Evolutionary conservation across 768 basidiomycete genomes (phyloP), one percentile per base, ranked within the genome.

Genomic region (Saitozyma sp.): DNA sequence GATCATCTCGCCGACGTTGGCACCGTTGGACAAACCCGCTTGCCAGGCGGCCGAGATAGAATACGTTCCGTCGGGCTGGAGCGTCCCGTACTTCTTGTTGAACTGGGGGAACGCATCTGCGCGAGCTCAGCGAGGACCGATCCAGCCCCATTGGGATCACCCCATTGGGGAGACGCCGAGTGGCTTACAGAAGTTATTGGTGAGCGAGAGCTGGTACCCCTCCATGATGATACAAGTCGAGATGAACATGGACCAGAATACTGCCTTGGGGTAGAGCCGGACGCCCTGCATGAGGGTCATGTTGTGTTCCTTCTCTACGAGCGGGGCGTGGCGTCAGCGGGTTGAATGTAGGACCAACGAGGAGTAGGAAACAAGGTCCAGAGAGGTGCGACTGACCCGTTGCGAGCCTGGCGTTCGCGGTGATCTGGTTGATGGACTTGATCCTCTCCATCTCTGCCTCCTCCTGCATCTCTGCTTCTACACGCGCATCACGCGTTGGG

Each of bases 221-320:
- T 80, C 79, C 79, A 80, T 80, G 20, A 67, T 67, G 59, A 67
- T 68, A 54, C 61, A 64, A 6, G 69, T 61, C 7, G 66, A 68
- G 45, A 73, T 73, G 38, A 70, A 43, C 42, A 70, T 55, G n/a
- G 64, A 76, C 79, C 79, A 82, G 29, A 65, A 67, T 38, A 79
- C 67, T 14, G 80, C 80, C 55, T 78, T 77, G 11, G 76, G 79
- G 64, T 82, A 81, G 8, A 72, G 58, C 16, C 65, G 51, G 54
- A 81, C 54, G 17, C 79, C 80, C 52, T 80, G 63, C 29, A 58
- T 5, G 17, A 81, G 55, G 49, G 74, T 68, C 73, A 81, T 78
- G 9, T 66, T 59, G 59, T 79, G 74, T 62, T 81, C 79, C 20
- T 70, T 72, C 16, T 63, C 71, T 71, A 29, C 29, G 29, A 29